A percentile compares a stretch with the other conserved stretches of the same genome.
Conservation (phyloP, 2,329 filamentous ascomycete species). For the Alternaria sp. region DNA sequence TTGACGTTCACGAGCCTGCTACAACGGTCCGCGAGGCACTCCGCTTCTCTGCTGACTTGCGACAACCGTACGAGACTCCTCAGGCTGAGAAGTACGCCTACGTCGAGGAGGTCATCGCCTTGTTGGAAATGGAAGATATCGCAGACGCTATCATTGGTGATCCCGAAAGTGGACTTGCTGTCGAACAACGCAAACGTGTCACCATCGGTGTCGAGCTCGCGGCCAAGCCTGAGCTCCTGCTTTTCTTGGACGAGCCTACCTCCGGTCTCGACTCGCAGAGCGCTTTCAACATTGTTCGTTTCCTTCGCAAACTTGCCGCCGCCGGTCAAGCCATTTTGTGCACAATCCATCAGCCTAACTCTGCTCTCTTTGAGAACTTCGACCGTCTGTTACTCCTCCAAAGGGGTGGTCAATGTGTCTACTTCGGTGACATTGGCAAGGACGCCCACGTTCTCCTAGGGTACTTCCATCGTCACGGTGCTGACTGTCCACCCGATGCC, state of each 20-base stretch:
- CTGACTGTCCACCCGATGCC: constrained; percentile 63
- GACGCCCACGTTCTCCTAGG: constrained; percentile 75
- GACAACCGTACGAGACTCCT: constrained; percentile 67
- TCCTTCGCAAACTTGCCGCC: constrained; percentile 77
- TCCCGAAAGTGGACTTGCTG: constrained; percentile 66
- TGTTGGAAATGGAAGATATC: constrained; percentile 71
- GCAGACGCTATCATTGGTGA: constrained; percentile 72
- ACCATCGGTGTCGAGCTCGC: constrained; percentile 70
- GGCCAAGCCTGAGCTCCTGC: constrained; percentile 73
- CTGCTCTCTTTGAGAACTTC: constrained; percentile 86
- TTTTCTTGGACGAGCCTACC: constrained; percentile 83
- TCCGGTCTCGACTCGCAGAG: constrained; percentile 76
- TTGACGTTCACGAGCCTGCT: constrained; percentile 70
- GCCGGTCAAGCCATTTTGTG: constrained; percentile 88
- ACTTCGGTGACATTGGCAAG: constrained; percentile 83
- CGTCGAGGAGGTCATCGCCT: constrained; percentile 70
- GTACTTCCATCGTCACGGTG: constrained; percentile 62
- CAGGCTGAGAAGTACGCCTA: constrained; percentile 70
- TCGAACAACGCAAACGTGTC: constrained; percentile 69
- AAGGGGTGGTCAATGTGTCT: constrained; percentile 80
- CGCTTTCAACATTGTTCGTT: constrained; percentile 79
- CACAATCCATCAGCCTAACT: constrained; percentile 91
- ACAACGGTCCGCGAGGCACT: constrained; percentile 71
- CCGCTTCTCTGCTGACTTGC: constrained; percentile 70
- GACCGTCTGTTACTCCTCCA: constrained; percentile 82